Evolutionary conservation across 768 basidiomycete species (phyloP), one percentile per base, ranked within the genome.

Genomic region (Termitomyces sp.): DNA sequence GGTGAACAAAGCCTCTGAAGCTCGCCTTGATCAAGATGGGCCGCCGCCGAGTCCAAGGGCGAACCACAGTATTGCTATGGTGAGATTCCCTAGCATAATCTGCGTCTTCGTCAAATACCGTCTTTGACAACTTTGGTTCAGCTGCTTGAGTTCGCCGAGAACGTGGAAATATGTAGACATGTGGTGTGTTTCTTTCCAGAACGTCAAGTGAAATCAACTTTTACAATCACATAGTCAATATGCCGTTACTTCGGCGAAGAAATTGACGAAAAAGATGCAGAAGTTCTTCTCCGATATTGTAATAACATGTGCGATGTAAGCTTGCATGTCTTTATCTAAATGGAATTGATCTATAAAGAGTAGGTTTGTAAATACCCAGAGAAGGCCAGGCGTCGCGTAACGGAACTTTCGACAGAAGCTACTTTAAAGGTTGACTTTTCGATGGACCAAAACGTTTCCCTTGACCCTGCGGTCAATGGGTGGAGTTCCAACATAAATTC

Each of bases 301-400:
- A 68, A 85, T 50, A 73, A 75, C 45, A 92, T 91, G 88, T 93
- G 91, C 62, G 91, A 93, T 65, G 90, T 90, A 62, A 24, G 84
- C 62, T 19, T 2, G 11, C 6, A 15, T 17, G 17, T 30, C 26
- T 38, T 28, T 14, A 40, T 38, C 24, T 26, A 11, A 28, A 19
- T 28, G 5, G n/a, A 11, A 49, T 11, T 26, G 24, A 5, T 40
- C 21, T 28, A 28, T 28, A 24, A 38, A 28, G 37, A 11, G 10
- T 53, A 92, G 90, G 77, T 90, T 3, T 93, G 91, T 71, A 90
- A 87, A 68, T 83, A 83, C 58, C 87, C 88, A 0, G 84, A 84
- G 22, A 90, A 85, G 70, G 79, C 82, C 0, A 74, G 66, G 50
- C 70, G 66, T 2, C 76, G 77, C 26, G 77, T 79, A 54, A 63